These are phyloP conservation scores for Scheffersomyces lignosus DNA, from an alignment of 805 yeast genomes.

Conservation along the genomic window DNA sequence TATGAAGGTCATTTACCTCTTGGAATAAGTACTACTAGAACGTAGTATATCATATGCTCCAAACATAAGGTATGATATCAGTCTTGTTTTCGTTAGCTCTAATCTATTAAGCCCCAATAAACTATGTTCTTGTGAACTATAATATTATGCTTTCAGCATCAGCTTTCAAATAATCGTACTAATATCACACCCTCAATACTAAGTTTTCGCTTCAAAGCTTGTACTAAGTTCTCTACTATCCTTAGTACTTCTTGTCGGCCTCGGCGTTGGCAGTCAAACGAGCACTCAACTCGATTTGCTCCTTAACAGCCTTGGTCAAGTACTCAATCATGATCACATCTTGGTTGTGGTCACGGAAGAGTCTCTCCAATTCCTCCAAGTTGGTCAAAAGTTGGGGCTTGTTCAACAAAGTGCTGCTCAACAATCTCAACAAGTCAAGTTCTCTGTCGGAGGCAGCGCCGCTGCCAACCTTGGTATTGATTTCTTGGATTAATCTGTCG, in stretches of 20 bases:
- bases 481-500: constrained; percentile 50
- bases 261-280: constrained; percentile 46
- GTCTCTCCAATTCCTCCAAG: constrained; percentile 52
- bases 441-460: constrained; percentile 47
- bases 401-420: constrained; percentile 56
- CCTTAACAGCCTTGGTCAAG: constrained; percentile 78
- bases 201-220: too few relatives aligned
- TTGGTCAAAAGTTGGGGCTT: constrained; percentile 52
- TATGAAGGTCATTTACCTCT: too few relatives aligned
- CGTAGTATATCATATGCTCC: too few relatives aligned
- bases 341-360: constrained; percentile 71
- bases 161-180: too few relatives aligned
- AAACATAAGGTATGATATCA: too few relatives aligned
- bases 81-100: too few relatives aligned
- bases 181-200: too few relatives aligned
- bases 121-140: too few relatives aligned
- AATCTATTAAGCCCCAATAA: too few relatives aligned
- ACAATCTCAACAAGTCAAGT: constrained; percentile 62
- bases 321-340: constrained; percentile 81
- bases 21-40: too few relatives aligned
- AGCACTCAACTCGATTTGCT: constrained; percentile 78
- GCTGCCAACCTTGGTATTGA: constrained; percentile 35
- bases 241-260: constrained; percentile 14
- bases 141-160: too few relatives aligned
- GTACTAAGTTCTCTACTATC: too few relatives aligned